Evolutionary conservation across 192 early-diverging fungal species (phyloP), one percentile per base, ranked within the genome.

Genomic region (Coemansia sp.): DNA sequence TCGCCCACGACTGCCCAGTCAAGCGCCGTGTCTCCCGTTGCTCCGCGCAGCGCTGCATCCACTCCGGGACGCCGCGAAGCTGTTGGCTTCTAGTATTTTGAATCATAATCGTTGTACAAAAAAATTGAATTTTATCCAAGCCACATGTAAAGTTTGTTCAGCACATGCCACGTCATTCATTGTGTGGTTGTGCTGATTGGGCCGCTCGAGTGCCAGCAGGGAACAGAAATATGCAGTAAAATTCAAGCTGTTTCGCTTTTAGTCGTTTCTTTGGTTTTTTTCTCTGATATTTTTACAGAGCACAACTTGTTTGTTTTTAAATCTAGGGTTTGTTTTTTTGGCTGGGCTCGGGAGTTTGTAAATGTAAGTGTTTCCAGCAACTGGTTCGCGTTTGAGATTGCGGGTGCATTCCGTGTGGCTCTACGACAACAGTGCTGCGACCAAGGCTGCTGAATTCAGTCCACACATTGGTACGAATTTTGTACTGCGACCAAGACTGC

Each of bases 21-120:
- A 24, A 18, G 60, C 1, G 61, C 55, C 0, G 27, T 62, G 2
- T 78, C 75, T 55, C 76, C 76, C 1, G 67, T 73, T 6, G 76
- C 76, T 12, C 76, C 76, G 6, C 71, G 76, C 14, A 79, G 76
- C 57, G 64, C 76, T 2, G 76, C 76, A n/a, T 79, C 76, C 9
- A 79, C 76, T 4, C 76, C 76, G 3, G 76, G 76, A 0, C 71
- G 76, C 6, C 76, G 71, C 19, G 68, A 71, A 14, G 71, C 66
- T 0, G 68, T 79, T 3, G 76, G 64, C 10, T 61, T 74, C 35
- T 79, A 37, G 49, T 35, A 35, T 35, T 35, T 29, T 35, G 32
- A 35, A 35, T 35, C 32, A 32, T 32, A 35, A 35, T 35, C 32
- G 32, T 38, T 41, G 35, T 57, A 37, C 23, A 57, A 41, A 55